Evolutionary conservation across 192 early-diverging fungal genomes (phyloP).

Genomic region (Gaertneriomyces sp.): DNA sequence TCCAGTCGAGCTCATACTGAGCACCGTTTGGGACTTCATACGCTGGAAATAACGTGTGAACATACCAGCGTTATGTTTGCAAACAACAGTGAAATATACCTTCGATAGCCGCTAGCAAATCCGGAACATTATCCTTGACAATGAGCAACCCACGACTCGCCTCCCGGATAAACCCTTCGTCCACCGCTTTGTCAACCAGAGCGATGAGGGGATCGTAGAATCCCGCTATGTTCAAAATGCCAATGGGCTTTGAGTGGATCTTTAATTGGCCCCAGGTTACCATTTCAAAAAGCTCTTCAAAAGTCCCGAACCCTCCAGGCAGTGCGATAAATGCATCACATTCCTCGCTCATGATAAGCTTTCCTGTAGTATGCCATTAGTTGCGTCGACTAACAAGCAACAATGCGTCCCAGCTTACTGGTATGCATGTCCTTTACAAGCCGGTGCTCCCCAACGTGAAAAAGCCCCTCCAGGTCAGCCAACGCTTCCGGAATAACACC

Average conservation of each 20-base stretch:
- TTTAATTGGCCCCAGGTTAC: constrained; percentile 73
- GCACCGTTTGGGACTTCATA: constrained; percentile 9
- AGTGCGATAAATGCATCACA: constrained; percentile 73
- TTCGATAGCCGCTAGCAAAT: constrained; percentile 39
- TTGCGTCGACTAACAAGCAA: neutral
- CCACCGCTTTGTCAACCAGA: constrained; percentile 59
- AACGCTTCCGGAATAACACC: constrained; percentile 69
- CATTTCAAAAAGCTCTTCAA: constrained; percentile 84
- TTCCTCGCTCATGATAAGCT: constrained; percentile 66
- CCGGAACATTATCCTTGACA: constrained; percentile 56
- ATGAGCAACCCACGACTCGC: constrained; percentile 51
- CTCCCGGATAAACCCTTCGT: constrained; percentile 61
- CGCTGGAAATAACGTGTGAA: neutral
- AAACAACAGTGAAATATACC: constrained; percentile 1
- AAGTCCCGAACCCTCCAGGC: constrained; percentile 78
- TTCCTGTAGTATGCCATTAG: constrained; percentile 29
- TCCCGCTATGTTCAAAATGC: constrained; percentile 71
- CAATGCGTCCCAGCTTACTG: constrained; percentile 25
- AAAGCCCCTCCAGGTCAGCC: constrained; percentile 24
- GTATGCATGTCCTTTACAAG: constrained; percentile 70
- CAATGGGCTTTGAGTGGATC: constrained; percentile 79
- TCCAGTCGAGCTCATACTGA: constrained; percentile 9
- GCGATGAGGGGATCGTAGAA: constrained; percentile 69
- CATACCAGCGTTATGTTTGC: neutral
- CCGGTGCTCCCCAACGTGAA: constrained; percentile 36